Evolutionary conservation across 192 early-diverging fungal genomes (phyloP).

Genomic region (Paraglomus brasilianum): DNA sequence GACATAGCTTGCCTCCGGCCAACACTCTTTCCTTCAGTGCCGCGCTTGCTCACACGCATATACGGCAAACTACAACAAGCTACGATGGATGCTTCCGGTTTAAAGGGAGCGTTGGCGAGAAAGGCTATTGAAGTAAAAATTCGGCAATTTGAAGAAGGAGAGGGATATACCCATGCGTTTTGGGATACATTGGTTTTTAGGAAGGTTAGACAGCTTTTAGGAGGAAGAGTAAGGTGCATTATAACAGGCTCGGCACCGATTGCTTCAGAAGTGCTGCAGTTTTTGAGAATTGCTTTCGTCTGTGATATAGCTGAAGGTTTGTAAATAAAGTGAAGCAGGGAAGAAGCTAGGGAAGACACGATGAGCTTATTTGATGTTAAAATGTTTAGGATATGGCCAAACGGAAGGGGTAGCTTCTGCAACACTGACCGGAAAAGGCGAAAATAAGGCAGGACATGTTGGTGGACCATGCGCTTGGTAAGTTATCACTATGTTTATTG

Average conservation of each 20-base stretch:
- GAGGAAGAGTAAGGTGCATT: conserved; percentile 69
- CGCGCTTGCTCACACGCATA: conserved; percentile 88
- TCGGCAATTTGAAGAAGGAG: conserved; percentile 52
- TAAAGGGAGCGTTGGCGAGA: conserved; percentile 52
- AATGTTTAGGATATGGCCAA: conserved; percentile 40
- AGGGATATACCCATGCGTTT: conserved; percentile 64
- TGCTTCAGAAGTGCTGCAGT: conserved; percentile 62
- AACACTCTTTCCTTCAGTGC: conserved; percentile 85
- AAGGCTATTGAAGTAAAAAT: conserved; percentile 53
- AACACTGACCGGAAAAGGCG: conserved; percentile 51
- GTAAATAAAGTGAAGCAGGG: neutral
- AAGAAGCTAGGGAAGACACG: neutral
- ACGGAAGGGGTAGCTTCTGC: conserved; percentile 50
- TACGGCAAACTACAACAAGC: conserved; percentile 57
- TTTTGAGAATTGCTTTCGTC: conserved; percentile 65
- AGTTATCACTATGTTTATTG: conserved; percentile 21
- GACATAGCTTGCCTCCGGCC: conserved; percentile 79
- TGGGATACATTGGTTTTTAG: conserved; percentile 89
- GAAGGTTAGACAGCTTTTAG: conserved; percentile 77
- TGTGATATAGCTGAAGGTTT: conserved; percentile 63
- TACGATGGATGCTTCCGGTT: conserved; percentile 61
- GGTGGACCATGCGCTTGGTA: conserved; percentile 46
- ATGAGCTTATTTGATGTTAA: neutral
- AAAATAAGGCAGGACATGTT: conserved; percentile 73
- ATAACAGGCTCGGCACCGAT: conserved; percentile 74